Conservation (phyloP, 2,329 filamentous ascomycete species). For the Huntiella bhutanensis region DNA sequence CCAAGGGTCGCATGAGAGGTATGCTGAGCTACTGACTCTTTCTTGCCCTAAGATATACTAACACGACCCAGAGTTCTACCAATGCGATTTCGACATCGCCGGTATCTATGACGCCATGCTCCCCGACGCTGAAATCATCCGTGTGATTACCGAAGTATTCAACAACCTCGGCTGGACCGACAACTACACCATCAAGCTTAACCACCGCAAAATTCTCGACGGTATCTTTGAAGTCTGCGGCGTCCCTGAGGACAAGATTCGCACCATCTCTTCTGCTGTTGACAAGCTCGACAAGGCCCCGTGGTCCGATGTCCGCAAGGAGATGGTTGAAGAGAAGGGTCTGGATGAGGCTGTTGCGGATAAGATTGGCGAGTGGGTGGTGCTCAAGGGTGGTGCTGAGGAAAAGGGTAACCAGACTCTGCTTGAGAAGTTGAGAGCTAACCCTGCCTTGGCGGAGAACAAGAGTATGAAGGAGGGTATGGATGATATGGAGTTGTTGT, state of each 20-base stretch:
- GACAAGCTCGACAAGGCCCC: slow-evolving; percentile 91
- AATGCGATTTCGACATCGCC: slow-evolving; percentile 93
- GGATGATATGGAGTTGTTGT: slow-evolving; percentile 61
- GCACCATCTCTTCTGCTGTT: slow-evolving; percentile 77
- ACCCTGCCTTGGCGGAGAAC: slow-evolving; percentile 51
- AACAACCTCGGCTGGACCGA: slow-evolving; percentile 24
- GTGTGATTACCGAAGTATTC: slow-evolving; percentile 42
- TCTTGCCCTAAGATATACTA: background rate
- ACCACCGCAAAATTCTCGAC: slow-evolving; percentile 86
- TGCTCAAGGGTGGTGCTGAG: slow-evolving; percentile 30
- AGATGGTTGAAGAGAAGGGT: slow-evolving; percentile 88
- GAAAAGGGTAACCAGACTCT: slow-evolving; percentile 46
- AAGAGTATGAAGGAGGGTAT: slow-evolving; percentile 60
- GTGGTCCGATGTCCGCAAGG: slow-evolving; percentile 55
- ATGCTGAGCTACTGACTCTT: background rate
- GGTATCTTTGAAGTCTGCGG: slow-evolving; percentile 83
- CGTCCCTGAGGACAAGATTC: slow-evolving; percentile 70
- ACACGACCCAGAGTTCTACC: slow-evolving; percentile 56
- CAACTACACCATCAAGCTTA: slow-evolving; percentile 65
- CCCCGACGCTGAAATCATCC: slow-evolving; percentile 74
- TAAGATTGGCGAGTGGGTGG: slow-evolving; percentile 71
- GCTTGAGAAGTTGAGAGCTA: slow-evolving; percentile 46
- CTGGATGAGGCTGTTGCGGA: slow-evolving; percentile 60
- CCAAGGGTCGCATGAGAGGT: slow-evolving; percentile 67
- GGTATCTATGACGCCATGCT: slow-evolving; percentile 72